phyloP scores from a whole-genome alignment of 805 yeast genomes.

The Nakazawaea molendinolei region DNA sequence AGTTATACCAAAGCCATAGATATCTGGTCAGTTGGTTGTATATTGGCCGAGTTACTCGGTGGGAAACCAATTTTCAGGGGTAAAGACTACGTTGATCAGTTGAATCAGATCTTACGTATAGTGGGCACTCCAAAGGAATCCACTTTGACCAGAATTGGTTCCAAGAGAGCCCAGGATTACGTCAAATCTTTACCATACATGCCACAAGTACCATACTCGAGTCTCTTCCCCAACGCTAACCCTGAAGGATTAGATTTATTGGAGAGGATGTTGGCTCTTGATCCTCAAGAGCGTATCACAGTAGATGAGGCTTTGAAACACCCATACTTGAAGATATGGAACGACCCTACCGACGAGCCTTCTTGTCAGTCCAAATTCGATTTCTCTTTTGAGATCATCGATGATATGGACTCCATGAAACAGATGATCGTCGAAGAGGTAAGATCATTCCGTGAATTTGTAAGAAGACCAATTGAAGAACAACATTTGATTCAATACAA shows the following conservation, averaged over 20 bases:
- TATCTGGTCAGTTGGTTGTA: slow-evolving; percentile 97
- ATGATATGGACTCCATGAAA: slow-evolving; percentile 71
- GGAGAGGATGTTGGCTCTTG: slow-evolving; percentile 74
- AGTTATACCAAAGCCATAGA: slow-evolving; percentile 95
- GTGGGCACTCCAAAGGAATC: slow-evolving; percentile 89
- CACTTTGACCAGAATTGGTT: slow-evolving; percentile 64
- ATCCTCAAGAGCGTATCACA: slow-evolving; percentile 76
- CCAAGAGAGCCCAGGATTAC: slow-evolving; percentile 85
- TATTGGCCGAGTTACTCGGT: slow-evolving; percentile 86
- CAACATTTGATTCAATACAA: slow-evolving; percentile 30
- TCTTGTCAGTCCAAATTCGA: slow-evolving; percentile 77
- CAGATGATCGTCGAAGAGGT: slow-evolving; percentile 79
- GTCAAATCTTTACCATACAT: slow-evolving; percentile 80
- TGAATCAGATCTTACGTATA: slow-evolving; percentile 77
- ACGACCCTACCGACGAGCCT: slow-evolving; percentile 89
- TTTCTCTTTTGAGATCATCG: slow-evolving; percentile 78
- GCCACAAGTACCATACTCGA: slow-evolving; percentile 68
- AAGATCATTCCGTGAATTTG: slow-evolving; percentile 67
- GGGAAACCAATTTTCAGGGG: slow-evolving; percentile 92
- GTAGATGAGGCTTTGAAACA: slow-evolving; percentile 86
- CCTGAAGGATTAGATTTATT: slow-evolving; percentile 81
- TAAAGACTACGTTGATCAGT: slow-evolving; percentile 91
- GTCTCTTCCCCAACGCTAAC: slow-evolving; percentile 77
- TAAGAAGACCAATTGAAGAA: slow-evolving; percentile 64
- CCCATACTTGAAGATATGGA: slow-evolving; percentile 87